A percentile compares a stretch with the other conserved stretches of the same genome.
phyloP scores from a whole-genome alignment of 306 rosid species.

The Vigna mungo region DNA sequence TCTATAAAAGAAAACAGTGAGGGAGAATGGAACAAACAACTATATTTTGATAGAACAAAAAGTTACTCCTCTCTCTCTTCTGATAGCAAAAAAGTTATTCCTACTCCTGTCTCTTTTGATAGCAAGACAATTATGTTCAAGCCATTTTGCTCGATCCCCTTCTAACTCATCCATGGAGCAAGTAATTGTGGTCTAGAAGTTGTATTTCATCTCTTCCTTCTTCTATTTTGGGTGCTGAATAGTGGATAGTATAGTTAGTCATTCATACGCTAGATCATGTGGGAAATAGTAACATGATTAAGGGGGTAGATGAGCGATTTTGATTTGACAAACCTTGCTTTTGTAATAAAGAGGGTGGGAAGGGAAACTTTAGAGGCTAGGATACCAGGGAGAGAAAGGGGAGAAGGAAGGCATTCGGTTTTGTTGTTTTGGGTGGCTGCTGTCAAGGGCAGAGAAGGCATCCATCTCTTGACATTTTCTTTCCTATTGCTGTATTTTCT shows the following conservation, averaged over 20 bases:
- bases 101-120: neutral
- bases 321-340: neutral
- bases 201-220: slow-evolving; percentile 2
- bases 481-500: neutral
- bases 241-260: neutral
- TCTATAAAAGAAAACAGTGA: neutral
- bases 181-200: neutral
- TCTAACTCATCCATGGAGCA: neutral
- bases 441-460: neutral
- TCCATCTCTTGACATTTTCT: neutral
- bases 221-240: neutral
- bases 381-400: neutral
- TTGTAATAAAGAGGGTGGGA: neutral
- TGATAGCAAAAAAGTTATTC: neutral
- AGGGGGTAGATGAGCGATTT: neutral
- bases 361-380: neutral
- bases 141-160: neutral
- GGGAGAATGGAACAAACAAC: neutral
- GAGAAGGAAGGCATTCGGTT: neutral
- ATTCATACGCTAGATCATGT: neutral
- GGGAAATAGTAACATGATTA: neutral
- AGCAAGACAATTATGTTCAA: neutral
- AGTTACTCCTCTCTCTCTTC: neutral
- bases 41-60: neutral
- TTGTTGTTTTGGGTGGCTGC: neutral